Evolutionary conservation across 2,329 filamentous ascomycete genomes (phyloP), one percentile per base, ranked within the genome.

Genomic region (Pseudopithomyces chartarum): DNA sequence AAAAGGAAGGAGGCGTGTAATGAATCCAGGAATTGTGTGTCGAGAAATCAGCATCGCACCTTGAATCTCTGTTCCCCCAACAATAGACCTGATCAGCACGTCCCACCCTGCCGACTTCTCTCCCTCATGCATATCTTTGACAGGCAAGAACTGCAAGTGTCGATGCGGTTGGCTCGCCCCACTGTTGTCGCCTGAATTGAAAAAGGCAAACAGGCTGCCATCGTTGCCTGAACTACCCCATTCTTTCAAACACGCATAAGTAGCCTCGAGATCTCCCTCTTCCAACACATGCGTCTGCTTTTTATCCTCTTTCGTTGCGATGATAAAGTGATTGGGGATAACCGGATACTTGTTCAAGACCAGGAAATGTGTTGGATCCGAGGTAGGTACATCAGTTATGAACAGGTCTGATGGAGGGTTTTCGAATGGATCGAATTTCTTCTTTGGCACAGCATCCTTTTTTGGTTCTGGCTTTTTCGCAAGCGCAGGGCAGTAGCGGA

Each of bases 261-360:
- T 83, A 0, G 84, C 85, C 13, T 79, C 83, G 26, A 91, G 75
- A 64, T 91, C 89, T 23, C 76, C 77, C 12, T 77, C 71, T 49
- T 87, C 86, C 1, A 92, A 79, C 5, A 87, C 68, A 61, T 88
- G 79, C 1, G 85, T 87, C 78, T 92, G 89, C n/a, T 79, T 77
- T 68, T 85, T 84, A 70, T 87, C 86, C 1, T 77, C 73, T n/a
- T 77, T 83, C 0, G 89, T 92, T 0, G 86, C 84, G 46, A 92
- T 81, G 63, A 92, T 90, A 69, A 90, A 90, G 75, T 92, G 89
- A 65, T 87, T 82, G 0, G 84, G 82, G 33, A 90, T 87, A 47
- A 92, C 76, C 47, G 89, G 88, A 65, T 89, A 92, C 73, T 91
- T 92, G 79, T 92, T 92, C 39, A 92, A 78, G 1, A 92, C 85